A percentile compares a stretch with the other conserved stretches of the same genome.
phyloP scores from a whole-genome alignment of 345 rosid species.

The Carallia pectinifolia region DNA sequence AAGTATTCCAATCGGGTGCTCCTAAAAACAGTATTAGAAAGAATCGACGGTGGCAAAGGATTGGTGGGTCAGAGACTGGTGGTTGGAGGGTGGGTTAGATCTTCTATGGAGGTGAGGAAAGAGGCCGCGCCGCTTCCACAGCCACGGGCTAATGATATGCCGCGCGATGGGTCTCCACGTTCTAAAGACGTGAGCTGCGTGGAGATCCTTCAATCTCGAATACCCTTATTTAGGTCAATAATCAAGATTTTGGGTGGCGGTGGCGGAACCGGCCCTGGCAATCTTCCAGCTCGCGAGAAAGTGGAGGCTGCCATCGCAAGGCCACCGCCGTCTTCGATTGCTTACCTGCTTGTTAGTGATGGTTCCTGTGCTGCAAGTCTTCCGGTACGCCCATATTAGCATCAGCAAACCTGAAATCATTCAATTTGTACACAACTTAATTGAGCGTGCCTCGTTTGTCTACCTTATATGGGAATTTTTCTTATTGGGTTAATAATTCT shows the following conservation, averaged over 20 bases:
- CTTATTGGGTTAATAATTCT: not conserved
- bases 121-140: conserved; percentile 31
- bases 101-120: conserved; percentile 55
- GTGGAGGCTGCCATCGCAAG: conserved; percentile 32
- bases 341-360: conserved; percentile 56
- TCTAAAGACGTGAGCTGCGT: conserved; percentile 45
- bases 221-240: conserved; percentile 60
- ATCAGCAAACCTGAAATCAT: not conserved
- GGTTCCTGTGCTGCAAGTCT: conserved; percentile 68
- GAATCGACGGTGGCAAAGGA: not conserved
- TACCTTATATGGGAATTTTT: not conserved
- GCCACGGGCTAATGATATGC: conserved; percentile 17
- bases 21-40: not conserved
- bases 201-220: conserved; percentile 64
- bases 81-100: conserved; percentile 93
- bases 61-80: not conserved
- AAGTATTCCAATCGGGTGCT: conserved; percentile 1
- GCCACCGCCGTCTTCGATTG: conserved; percentile 25
- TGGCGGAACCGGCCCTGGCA: not conserved
- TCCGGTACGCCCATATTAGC: conserved; percentile 39
- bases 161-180: conserved; percentile 2
- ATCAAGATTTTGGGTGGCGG: conserved; percentile 54
- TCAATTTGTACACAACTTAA: not conserved
- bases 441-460: not conserved
- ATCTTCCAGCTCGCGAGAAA: conserved; percentile 39